Evolutionary conservation across 257 asterid species (phyloP).

Genomic region (Penstemon barbatus): DNA sequence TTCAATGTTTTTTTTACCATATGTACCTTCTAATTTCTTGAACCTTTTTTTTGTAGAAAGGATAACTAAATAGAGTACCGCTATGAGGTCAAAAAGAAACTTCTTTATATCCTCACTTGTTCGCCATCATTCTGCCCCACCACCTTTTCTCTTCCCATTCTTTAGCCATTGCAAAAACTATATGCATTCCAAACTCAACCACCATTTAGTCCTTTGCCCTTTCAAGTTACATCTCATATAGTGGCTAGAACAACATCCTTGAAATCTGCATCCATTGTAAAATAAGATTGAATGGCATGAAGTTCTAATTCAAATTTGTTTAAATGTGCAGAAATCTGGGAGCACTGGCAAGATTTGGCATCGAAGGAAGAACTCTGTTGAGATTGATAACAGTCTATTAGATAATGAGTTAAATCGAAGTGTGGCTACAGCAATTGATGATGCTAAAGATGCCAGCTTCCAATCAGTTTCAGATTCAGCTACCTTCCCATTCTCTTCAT

Average conservation of each 20-base stretch:
- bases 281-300: conserved; percentile 19
- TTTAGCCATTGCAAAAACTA: background rate
- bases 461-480: conserved; percentile 43
- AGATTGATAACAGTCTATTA: conserved; percentile 40
- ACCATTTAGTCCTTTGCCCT: background rate
- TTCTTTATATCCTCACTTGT: background rate
- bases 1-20: background rate
- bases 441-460: conserved; percentile 39
- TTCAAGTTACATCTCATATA: too few species aligned
- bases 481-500: conserved; percentile 52
- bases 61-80: background rate
- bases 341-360: conserved; percentile 50
- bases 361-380: conserved; percentile 52
- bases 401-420: conserved; percentile 45
- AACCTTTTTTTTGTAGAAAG: background rate
- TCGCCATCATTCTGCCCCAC: background rate
- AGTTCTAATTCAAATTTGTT: conserved; percentile 13
- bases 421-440: conserved; percentile 42
- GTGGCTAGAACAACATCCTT: background rate
- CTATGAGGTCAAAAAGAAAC: background rate
- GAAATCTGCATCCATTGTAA: background rate
- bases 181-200: background rate
- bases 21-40: conserved; percentile 3
- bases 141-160: background rate
- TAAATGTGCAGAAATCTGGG: conserved; percentile 46